Evolutionary conservation across 2,329 filamentous ascomycete genomes (phyloP).

Genomic region (Pseudogymnoascus sp.): DNA sequence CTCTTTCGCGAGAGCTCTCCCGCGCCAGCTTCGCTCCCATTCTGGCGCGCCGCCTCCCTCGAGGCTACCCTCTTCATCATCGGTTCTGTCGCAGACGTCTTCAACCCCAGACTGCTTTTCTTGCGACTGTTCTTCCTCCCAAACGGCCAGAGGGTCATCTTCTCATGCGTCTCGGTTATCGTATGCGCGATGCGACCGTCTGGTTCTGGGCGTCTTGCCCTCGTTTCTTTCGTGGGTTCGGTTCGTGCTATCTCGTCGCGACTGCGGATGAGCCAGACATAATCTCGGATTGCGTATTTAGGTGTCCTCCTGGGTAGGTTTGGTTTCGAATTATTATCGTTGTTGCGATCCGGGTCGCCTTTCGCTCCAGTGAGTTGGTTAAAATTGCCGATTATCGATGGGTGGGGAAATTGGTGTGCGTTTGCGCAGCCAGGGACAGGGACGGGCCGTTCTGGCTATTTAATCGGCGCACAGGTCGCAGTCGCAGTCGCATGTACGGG

Average conservation of each 20-base stretch:
- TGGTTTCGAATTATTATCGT: neutral
- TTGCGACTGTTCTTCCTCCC: constrained; percentile 63
- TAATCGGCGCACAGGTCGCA: neutral
- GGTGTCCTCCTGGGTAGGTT: neutral
- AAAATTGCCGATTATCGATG: constrained; percentile 7
- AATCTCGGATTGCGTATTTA: neutral
- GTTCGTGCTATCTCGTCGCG: constrained; percentile 3
- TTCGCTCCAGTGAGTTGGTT: neutral
- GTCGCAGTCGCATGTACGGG: neutral
- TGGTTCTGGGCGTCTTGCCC: neutral
- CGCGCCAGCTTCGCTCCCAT: constrained; percentile 26
- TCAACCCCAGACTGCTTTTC: constrained; percentile 45
- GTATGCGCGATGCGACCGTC: neutral
- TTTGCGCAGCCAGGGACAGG: neutral
- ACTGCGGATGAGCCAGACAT: constrained; percentile 1
- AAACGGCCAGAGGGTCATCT: constrained; percentile 80
- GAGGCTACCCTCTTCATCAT: constrained; percentile 27
- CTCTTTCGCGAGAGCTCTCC: constrained; percentile 25
- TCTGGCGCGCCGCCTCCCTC: constrained; percentile 24
- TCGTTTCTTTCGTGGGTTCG: neutral
- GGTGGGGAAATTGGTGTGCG: neutral
- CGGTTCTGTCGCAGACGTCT: constrained; percentile 44
- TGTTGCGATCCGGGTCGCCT: neutral
- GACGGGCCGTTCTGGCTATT: neutral
- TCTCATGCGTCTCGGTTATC: constrained; percentile 20